phyloP scores from a whole-genome alignment of 164 flowering plant species.

The Pachysandra terminalis region DNA sequence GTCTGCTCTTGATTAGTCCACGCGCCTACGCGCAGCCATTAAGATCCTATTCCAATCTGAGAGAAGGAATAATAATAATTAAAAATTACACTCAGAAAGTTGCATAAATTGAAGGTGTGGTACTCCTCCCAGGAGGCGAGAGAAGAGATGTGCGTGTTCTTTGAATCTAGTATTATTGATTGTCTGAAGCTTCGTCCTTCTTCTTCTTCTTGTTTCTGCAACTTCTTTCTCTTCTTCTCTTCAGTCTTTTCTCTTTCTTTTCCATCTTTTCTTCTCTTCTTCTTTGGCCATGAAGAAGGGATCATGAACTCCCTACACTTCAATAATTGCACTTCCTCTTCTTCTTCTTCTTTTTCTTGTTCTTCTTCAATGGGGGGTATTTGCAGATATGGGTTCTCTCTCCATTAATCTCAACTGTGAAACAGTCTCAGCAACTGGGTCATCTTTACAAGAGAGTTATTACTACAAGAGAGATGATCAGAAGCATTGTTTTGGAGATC shows the following conservation, averaged over 20 bases:
- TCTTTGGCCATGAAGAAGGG: not conserved
- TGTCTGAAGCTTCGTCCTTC: too few species aligned
- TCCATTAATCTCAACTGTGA: not conserved
- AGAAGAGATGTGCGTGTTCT: too few species aligned
- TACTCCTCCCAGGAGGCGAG: too few species aligned
- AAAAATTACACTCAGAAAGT: too few species aligned
- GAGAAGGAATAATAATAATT: too few species aligned
- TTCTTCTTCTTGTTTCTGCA: not conserved
- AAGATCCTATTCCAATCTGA: too few species aligned
- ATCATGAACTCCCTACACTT: not conserved
- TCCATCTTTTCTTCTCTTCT: not conserved
- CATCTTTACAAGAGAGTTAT: slow-evolving; percentile 40
- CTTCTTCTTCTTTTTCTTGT: too few species aligned
- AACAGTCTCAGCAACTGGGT: not conserved
- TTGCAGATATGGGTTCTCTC: not conserved
- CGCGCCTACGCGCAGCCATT: too few species aligned
- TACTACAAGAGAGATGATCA: slow-evolving; percentile 10
- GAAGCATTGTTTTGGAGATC: slow-evolving; percentile 4
- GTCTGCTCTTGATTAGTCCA: too few species aligned
- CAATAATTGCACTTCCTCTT: not conserved
- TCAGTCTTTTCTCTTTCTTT: too few species aligned
- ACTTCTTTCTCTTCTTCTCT: not conserved
- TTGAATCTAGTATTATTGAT: too few species aligned
- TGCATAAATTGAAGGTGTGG: too few species aligned
- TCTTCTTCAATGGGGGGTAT: not conserved